Conservation (phyloP, 306 rosid genomes). For the Prunus armeniaca region DNA sequence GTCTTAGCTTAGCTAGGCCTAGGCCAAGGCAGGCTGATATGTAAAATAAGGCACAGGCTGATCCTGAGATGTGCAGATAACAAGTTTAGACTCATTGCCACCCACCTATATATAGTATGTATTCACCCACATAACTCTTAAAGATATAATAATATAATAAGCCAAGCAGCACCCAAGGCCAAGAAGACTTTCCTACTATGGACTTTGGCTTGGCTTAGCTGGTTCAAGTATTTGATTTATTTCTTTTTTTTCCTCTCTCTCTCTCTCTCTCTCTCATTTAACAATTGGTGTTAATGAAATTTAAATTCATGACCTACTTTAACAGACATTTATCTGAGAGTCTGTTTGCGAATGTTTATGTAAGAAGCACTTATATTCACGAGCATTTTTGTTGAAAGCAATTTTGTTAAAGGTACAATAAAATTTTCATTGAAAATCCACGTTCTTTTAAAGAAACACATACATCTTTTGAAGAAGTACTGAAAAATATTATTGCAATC, state of each 20-base stretch:
- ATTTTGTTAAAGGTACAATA: too few relatives aligned
- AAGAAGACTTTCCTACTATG: not conserved
- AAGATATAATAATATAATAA: not conserved
- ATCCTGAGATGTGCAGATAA: conserved; percentile 20
- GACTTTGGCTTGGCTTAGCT: conserved; percentile 9
- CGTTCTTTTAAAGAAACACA: too few relatives aligned
- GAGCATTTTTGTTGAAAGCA: too few relatives aligned
- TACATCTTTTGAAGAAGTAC: too few relatives aligned
- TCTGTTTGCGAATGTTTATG: too few relatives aligned
- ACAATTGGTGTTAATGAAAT: too few relatives aligned
- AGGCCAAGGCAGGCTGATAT: not conserved
- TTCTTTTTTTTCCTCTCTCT: not conserved
- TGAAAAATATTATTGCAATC: too few relatives aligned
- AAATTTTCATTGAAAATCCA: too few relatives aligned
- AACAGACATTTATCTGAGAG: too few relatives aligned
- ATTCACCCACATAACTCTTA: not conserved
- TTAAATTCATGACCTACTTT: too few relatives aligned
- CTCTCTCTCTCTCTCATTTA: not conserved
- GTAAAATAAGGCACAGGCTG: not conserved
- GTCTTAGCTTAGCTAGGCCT: not conserved
- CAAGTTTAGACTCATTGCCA: conserved; percentile 22
- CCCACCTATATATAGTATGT: conserved; percentile 40
- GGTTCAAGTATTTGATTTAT: not conserved
- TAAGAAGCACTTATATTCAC: too few relatives aligned
- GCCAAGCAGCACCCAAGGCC: not conserved